phyloP scores from a whole-genome alignment of 2,329 filamentous ascomycete species.

The Penicillium sp. region DNA sequence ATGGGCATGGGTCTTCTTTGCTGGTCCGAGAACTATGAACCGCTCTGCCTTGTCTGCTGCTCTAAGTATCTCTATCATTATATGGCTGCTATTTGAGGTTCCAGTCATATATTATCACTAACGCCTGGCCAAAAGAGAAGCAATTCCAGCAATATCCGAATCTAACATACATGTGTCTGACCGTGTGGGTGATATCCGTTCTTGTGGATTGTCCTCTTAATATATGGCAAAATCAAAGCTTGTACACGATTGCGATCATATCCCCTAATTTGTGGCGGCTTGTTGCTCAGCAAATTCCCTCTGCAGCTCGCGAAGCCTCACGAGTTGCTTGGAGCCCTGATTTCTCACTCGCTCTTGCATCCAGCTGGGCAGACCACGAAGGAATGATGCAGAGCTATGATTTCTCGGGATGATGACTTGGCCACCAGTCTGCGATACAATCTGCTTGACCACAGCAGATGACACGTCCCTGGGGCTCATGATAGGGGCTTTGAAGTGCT shows the following conservation, averaged over 20 bases:
- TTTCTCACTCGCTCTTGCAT: slow-evolving; percentile 3
- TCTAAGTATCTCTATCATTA: not conserved
- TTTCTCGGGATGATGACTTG: slow-evolving; percentile 3
- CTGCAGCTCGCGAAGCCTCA: not conserved
- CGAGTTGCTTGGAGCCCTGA: not conserved
- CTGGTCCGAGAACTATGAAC: not conserved
- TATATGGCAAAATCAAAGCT: not conserved
- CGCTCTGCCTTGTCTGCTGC: not conserved
- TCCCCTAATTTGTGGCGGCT: not conserved
- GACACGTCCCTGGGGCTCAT: slow-evolving; percentile 5
- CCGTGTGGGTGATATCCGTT: not conserved
- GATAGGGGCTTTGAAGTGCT: not conserved
- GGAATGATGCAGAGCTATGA: not conserved
- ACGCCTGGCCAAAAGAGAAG: not conserved
- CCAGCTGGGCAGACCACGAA: slow-evolving; percentile 3
- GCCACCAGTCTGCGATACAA: not conserved
- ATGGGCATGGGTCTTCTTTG: not conserved
- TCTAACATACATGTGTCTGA: not conserved
- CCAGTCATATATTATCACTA: not conserved
- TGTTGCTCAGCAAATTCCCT: not conserved
- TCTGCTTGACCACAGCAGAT: slow-evolving; percentile 3
- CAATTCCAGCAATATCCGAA: not conserved
- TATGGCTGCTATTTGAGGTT: not conserved
- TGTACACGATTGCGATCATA: not conserved
- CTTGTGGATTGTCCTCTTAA: too few species aligned